These are phyloP conservation scores for Limnanthes douglasii DNA, from an alignment of 345 rosid genomes.

Conservation along the genomic window DNA sequence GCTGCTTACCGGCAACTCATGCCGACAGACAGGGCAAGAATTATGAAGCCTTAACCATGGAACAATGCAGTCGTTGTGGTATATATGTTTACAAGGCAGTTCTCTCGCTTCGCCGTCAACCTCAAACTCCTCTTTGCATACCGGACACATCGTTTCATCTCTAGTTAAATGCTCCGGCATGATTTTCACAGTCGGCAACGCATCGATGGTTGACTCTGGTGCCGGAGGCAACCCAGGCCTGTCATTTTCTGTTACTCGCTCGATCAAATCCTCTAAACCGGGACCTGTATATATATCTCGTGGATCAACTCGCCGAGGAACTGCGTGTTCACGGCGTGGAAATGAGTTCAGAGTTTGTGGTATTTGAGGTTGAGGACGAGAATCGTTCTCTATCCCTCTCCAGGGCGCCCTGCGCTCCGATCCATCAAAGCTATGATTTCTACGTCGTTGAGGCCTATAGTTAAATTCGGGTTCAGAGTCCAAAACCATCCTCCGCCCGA, in stretches of 20 bases:
- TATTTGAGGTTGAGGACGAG: no score
- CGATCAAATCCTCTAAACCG: conserved; percentile 36
- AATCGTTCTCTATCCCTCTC: conserved; percentile 30
- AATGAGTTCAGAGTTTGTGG: conserved; percentile 9
- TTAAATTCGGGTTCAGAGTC: conserved; percentile 7
- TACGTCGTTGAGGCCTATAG: background rate
- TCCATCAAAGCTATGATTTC: no score
- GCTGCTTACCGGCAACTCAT: no score
- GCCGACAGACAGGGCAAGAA: conserved; percentile 64
- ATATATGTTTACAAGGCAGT: conserved; percentile 62
- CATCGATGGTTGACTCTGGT: conserved; percentile 24
- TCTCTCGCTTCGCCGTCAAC: conserved; percentile 63
- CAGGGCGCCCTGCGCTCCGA: conserved; percentile 21
- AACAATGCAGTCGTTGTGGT: conserved; percentile 49
- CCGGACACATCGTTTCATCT: conserved; percentile 42
- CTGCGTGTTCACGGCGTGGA: conserved; percentile 11
- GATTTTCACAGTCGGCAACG: conserved; percentile 42
- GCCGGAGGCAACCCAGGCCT: conserved; percentile 62
- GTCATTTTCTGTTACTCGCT: conserved; percentile 50
- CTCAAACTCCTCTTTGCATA: conserved; percentile 72
- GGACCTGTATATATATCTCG: conserved; percentile 32
- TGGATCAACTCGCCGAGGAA: conserved; percentile 13
- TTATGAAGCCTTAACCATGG: conserved; percentile 82
- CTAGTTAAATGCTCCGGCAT: conserved; percentile 27
- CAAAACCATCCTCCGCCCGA: conserved; percentile 4